These are phyloP conservation scores for Postia placenta DNA, from an alignment of 768 basidiomycete species.

Conservation along the genomic window DNA sequence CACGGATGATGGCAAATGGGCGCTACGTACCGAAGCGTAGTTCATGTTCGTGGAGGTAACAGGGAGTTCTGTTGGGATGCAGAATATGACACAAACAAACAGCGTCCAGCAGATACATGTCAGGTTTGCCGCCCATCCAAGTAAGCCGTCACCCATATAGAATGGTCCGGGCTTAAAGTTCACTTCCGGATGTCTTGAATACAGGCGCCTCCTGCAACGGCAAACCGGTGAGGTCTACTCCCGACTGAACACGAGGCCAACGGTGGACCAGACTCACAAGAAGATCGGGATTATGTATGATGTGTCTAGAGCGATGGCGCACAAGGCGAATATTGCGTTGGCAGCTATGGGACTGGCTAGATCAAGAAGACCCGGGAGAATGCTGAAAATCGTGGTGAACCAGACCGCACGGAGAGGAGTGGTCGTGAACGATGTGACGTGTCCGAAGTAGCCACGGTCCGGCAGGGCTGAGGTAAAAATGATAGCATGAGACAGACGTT, in stretches of 20 bases:
- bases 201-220: constrained; percentile 45
- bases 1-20: not conserved
- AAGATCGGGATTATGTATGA: constrained; percentile 83
- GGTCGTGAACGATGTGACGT: constrained; percentile 52
- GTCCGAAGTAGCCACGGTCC: constrained; percentile 73
- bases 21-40: constrained; percentile 58
- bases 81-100: constrained; percentile 67
- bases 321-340: constrained; percentile 77
- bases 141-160: constrained; percentile 67
- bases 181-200: constrained; percentile 71
- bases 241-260: not conserved
- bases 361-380: constrained; percentile 68
- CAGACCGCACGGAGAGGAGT: constrained; percentile 79
- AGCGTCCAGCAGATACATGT: constrained; percentile 66
- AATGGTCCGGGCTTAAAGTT: constrained; percentile 83
- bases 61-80: constrained; percentile 62
- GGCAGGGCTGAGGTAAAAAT: constrained; percentile 48
- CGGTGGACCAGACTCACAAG: constrained; percentile 29
- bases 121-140: constrained; percentile 57
- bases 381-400: constrained; percentile 58
- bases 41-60: constrained; percentile 75
- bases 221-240: not conserved
- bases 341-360: constrained; percentile 74
- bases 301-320: constrained; percentile 70
- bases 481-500: not conserved